Conservation (phyloP, 83 land plant species). For the Diphasiastrum complanatum region DNA sequence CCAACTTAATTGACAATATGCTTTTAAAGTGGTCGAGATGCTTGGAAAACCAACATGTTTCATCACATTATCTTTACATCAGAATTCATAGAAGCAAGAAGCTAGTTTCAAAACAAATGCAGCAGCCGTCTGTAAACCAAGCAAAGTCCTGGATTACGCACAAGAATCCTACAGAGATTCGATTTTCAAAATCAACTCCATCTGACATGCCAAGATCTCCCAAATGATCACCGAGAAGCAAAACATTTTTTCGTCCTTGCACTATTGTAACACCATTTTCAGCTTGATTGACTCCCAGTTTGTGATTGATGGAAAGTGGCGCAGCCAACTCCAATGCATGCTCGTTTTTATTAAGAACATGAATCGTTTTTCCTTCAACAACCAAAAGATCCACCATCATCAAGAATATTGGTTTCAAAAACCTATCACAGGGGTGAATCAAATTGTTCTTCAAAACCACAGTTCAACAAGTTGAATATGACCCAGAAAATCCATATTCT, state of each 20-base stretch:
- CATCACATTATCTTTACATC: no score
- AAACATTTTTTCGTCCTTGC: conserved; percentile 64
- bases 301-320: conserved; percentile 53
- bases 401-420: no score
- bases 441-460: no score
- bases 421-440: no score
- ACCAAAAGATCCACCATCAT: neutral
- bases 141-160: conserved; percentile 30
- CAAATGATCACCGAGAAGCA: conserved; percentile 84
- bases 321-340: conserved; percentile 92
- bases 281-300: conserved; percentile 34
- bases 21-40: no score
- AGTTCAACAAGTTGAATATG: no score
- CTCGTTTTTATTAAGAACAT: conserved; percentile 87
- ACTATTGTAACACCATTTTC: conserved; percentile 42
- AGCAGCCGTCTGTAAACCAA: no score
- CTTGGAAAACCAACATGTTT: no score
- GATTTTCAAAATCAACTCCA: conserved; percentile 70
- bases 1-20: no score
- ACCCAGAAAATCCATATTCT: no score
- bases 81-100: no score
- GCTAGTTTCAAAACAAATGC: no score
- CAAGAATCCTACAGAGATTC: conserved; percentile 86
- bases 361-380: conserved; percentile 68
- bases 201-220: conserved; percentile 97